Base-by-base conservation (phyloP, 805 yeast genomes). In the Wickerhamiella azyma region DNA sequence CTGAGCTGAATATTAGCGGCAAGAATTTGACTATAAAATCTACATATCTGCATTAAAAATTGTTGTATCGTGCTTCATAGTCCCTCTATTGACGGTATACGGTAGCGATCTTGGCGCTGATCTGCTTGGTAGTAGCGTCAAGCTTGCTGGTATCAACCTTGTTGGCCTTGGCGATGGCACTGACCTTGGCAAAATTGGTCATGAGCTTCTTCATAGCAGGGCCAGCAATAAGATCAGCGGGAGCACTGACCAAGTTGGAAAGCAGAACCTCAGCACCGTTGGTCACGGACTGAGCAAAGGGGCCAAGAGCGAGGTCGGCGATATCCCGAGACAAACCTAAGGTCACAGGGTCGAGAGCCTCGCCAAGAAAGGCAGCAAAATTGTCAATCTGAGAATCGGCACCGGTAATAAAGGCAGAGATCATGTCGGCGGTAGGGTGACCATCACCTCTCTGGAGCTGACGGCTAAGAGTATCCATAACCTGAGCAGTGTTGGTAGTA, bases 11-110 rank as follows among this genome's bases (percentile, higher is more conserved):
- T n/a, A 13, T 10, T 28, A 28, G 28, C 30, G 30, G n/a, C n/a
- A 28, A 28, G n/a, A 28, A 10, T 5, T 28, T 5, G 9, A 28
- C 9, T 28, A 8, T 28, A 28, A 28, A 28, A 28, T 28, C 30
- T 13, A 28, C n/a, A 9, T 28, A 13, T 9, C n/a, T 9, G n/a
- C n/a, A 28, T 28, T 8, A 6, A n/a, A n/a, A n/a, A 10, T 28
- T 13, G 11, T 28, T 10, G n/a, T 28, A 10, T 28, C 30, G 9
- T 6, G 30, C 30, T 82, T 76, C 60, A 76, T 80, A 59, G 83
- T 50, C 52, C 75, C 75, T 11, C 83, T 79, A 57, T 86, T 95
- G 46, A 77, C 69, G 24, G 54, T 79, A 76, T 50, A 89, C 77
- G 11, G 85, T 92, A 49, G 55, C 51, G 8, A 55, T 46, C 39